Base-by-base conservation (phyloP, 2,329 filamentous ascomycete genomes). In the Aspergillus fumigatus region DNA sequence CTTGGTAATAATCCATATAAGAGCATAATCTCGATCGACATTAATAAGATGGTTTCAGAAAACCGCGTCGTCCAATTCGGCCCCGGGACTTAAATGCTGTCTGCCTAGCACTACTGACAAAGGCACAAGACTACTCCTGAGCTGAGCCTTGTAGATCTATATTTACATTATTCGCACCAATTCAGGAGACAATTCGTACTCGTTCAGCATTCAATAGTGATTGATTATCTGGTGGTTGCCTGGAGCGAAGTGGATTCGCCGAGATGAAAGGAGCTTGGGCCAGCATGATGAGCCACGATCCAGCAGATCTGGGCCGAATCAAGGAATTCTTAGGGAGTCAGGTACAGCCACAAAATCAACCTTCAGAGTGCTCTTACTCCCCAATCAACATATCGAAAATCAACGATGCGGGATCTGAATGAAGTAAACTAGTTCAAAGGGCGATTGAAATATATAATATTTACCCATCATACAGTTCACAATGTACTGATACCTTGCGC, bases 261-360 rank as follows among this genome's bases (percentile, higher is more conserved):
- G 21, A 47, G 43, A 47, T 47, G 49, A 29, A 40, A 45, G 26
- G 38, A 55, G 51, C 57, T 51, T 55, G 52, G 48, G 35, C 49
- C 51, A 59, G 45, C 38, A 54, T 40, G 55, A 61, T 49, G 57
- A 54, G 43, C 43, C 43, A 47, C 43, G 43, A 47, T 47, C 11
- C 19, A 47, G 21, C 23, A 14, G 43, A 25, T 23, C 21, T 25
- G 21, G 43, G 21, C 19, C 11, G 4, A 47, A 47, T 47, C 23
- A 47, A 47, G 23, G 43, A 29, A 50, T 32, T 32, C 25, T 14
- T 21, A 17, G 14, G 14, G 4, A 17, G 32, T 17, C 14, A 6
- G 32, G 32, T 38, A 47, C 43, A 47, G 21, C 41, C 41, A 45
- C 41, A 17, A 45, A 45, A 45, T 19, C 41, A 45, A 23, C 21